A percentile compares a stretch with the other conserved stretches of the same genome.
phyloP scores from a whole-genome alignment of 108 stramenopile genomes.

The Nitzschia putrida region DNA sequence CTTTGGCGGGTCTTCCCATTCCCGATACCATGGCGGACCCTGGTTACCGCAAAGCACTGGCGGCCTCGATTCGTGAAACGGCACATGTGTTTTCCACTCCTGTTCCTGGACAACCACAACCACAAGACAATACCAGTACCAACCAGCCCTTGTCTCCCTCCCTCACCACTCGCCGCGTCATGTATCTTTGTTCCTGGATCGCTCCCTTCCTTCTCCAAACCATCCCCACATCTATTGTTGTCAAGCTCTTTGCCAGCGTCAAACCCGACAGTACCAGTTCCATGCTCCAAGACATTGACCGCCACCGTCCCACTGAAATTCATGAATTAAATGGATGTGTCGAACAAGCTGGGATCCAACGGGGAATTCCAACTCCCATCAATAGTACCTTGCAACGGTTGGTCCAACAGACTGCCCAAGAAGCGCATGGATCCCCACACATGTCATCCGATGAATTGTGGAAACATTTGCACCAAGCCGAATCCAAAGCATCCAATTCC shows the following conservation, averaged over 20 bases:
- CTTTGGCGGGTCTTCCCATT: background rate
- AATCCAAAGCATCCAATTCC: no score
- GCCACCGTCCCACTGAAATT: constrained; percentile 7
- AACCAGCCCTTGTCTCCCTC: background rate
- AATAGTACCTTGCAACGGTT: background rate
- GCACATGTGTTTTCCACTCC: background rate
- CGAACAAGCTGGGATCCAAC: background rate
- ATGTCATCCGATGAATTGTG: background rate
- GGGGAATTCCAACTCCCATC: background rate
- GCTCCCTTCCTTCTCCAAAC: background rate
- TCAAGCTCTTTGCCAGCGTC: background rate
- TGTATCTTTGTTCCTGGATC: background rate
- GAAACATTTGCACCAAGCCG: background rate
- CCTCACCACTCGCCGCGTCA: background rate
- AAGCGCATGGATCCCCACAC: background rate
- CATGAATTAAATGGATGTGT: background rate
- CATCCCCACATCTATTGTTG: background rate
- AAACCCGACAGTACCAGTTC: background rate
- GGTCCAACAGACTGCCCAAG: background rate
- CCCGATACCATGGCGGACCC: background rate
- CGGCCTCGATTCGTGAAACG: background rate
- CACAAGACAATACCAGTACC: no score
- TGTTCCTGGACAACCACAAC: no score
- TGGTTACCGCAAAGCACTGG: background rate
- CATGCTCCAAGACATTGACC: constrained; percentile 4